phyloP scores from a whole-genome alignment of 441 rosid genomes.

The Hura crepitans region DNA sequence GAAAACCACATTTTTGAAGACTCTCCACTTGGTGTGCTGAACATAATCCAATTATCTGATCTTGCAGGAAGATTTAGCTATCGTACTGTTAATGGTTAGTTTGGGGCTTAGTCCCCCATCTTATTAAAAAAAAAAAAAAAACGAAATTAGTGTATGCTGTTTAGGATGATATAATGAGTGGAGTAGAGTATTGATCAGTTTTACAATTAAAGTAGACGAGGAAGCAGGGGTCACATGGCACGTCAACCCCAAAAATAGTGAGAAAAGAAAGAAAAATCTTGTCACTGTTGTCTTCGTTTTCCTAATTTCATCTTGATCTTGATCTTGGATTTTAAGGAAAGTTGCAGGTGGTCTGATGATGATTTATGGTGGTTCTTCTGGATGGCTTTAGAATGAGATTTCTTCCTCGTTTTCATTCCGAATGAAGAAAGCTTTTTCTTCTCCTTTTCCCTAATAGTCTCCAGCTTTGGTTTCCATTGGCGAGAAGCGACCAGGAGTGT shows the following conservation, averaged over 20 bases:
- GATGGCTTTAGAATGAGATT: constrained; percentile 23
- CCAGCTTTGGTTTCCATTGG: constrained; percentile 82
- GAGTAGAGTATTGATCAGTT: not conserved
- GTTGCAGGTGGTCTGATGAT: constrained; percentile 13
- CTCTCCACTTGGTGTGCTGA: too few relatives aligned
- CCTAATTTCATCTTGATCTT: constrained; percentile 36
- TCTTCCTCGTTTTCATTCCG: constrained; percentile 47
- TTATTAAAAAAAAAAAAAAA: not conserved
- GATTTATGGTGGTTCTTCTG: constrained; percentile 14
- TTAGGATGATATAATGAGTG: not conserved
- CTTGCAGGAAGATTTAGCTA: too few relatives aligned
- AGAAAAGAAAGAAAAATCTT: not conserved
- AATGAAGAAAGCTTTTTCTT: constrained; percentile 41
- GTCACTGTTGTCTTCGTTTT: constrained; percentile 16
- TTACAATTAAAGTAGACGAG: constrained; percentile 3
- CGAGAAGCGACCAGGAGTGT: constrained; percentile 47
- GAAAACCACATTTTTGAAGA: too few relatives aligned
- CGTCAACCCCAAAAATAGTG: not conserved
- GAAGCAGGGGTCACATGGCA: not conserved
- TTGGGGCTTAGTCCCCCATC: too few relatives aligned
- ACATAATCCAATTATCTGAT: too few relatives aligned
- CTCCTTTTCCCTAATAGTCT: constrained; percentile 56
- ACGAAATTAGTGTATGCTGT: too few relatives aligned
- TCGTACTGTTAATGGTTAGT: too few relatives aligned
- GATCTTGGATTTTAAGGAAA: constrained; percentile 31